phyloP scores from a whole-genome alignment of 73 alveolate genomes.

The Uronychia setigera region DNA sequence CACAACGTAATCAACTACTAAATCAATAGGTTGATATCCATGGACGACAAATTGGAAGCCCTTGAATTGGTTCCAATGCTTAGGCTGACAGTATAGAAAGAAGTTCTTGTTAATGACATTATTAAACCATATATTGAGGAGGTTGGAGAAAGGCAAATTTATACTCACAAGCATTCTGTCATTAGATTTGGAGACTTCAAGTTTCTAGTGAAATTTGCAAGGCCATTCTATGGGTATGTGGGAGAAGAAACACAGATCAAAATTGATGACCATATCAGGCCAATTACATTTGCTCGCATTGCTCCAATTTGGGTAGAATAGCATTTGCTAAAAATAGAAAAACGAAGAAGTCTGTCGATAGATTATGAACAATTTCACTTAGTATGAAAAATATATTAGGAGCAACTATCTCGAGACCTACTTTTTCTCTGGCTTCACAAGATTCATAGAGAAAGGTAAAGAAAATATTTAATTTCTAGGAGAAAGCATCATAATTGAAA shows the following conservation, averaged over 20 bases:
- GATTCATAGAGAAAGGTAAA: constrained; percentile 25
- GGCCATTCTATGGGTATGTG: constrained; percentile 25
- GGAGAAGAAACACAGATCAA: constrained; percentile 3
- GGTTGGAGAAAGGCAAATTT: constrained; percentile 7
- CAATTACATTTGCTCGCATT: constrained; percentile 8
- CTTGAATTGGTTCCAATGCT: not conserved
- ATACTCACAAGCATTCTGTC: constrained; percentile 25
- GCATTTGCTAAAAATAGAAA: not conserved
- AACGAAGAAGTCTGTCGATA: constrained; percentile 9
- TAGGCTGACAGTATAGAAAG: not conserved
- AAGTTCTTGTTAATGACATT: not conserved
- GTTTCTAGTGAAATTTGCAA: constrained; percentile 10
- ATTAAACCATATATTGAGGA: not conserved
- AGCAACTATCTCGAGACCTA: constrained; percentile 10
- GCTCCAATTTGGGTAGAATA: constrained; percentile 32
- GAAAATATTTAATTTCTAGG: not conserved
- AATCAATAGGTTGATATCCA: not conserved
- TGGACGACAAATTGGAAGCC: not conserved
- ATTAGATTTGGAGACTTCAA: constrained; percentile 10
- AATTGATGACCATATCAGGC: constrained; percentile 13
- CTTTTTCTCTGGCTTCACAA: constrained; percentile 25
- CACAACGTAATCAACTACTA: not conserved
- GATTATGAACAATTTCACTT: constrained; percentile 1
- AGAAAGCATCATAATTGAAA: constrained; percentile 18
- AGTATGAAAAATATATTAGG: constrained; percentile 13